Percentiles rank a stretch among this genome's conserved stretches.
phyloP scores from a whole-genome alignment of 2,329 filamentous ascomycete genomes.

The Hymenoscyphus scutula region DNA sequence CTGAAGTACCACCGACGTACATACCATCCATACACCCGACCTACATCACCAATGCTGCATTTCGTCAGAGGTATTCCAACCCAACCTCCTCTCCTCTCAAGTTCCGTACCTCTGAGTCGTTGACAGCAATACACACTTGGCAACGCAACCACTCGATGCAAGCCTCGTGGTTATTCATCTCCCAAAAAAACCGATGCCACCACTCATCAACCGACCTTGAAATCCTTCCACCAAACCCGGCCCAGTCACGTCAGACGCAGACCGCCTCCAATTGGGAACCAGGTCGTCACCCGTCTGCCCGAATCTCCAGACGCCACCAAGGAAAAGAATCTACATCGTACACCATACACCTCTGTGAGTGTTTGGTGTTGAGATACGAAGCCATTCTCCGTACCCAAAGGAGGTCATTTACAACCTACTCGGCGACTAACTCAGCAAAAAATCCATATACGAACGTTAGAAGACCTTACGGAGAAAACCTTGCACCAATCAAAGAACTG shows the following conservation, averaged over 20 bases:
- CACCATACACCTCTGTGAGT: not conserved
- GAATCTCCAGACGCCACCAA: not conserved
- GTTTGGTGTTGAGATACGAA: not conserved
- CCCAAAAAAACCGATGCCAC: not conserved
- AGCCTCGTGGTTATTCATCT: slow-evolving; percentile 5
- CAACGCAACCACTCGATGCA: not conserved
- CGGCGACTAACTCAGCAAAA: not conserved
- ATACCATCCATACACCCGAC: not conserved
- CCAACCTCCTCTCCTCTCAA: not conserved
- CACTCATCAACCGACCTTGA: not conserved
- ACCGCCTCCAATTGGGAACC: not conserved
- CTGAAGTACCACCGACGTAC: no score
- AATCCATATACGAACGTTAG: not conserved
- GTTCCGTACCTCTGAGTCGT: not conserved
- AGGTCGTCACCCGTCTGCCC: slow-evolving; percentile 1
- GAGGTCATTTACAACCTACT: not conserved
- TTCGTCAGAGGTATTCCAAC: not conserved
- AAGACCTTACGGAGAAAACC: not conserved
- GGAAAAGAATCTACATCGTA: no score
- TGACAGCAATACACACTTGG: not conserved
- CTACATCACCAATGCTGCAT: no score
- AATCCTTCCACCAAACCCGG: not conserved
- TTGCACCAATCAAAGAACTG: not conserved
- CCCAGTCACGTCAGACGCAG: not conserved
- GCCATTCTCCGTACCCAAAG: not conserved